Evolutionary conservation across 306 rosid species (phyloP).

Genomic region (Cicer yamashitae): DNA sequence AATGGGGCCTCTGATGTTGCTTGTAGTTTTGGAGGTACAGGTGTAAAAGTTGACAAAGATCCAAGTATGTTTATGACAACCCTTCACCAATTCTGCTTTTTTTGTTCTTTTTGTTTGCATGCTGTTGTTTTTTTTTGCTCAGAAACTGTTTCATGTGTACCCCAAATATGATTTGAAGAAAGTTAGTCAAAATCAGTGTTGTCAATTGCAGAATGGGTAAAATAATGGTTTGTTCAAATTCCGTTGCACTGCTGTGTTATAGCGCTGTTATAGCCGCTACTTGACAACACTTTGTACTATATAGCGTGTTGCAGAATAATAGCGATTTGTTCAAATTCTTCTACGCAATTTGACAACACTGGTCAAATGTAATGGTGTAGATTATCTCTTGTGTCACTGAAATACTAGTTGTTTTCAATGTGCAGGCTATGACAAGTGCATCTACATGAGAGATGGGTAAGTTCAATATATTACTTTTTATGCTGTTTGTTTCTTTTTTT

Average conservation of each 20-base stretch:
- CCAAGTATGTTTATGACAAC: conserved; percentile 73
- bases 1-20: conserved; percentile 93
- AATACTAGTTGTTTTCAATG: conserved; percentile 26
- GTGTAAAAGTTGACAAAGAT: conserved; percentile 81
- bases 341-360: too few relatives aligned
- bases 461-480: conserved; percentile 36
- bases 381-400: conserved; percentile 7
- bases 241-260: too few relatives aligned
- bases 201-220: too few relatives aligned
- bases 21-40: conserved; percentile 90
- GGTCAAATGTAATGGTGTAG: too few relatives aligned
- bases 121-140: neutral
- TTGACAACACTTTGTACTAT: too few relatives aligned
- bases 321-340: too few relatives aligned
- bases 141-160: conserved; percentile 18
- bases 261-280: too few relatives aligned
- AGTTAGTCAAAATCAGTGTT: neutral
- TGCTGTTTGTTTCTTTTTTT: conserved; percentile 15
- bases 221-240: too few relatives aligned
- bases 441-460: conserved; percentile 82
- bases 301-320: too few relatives aligned
- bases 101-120: conserved; percentile 14
- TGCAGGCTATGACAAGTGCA: conserved; percentile 90
- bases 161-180: conserved; percentile 16
- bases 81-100: neutral